Conservation (phyloP, 306 rosid genomes). For the Casuarina equisetifolia region DNA sequence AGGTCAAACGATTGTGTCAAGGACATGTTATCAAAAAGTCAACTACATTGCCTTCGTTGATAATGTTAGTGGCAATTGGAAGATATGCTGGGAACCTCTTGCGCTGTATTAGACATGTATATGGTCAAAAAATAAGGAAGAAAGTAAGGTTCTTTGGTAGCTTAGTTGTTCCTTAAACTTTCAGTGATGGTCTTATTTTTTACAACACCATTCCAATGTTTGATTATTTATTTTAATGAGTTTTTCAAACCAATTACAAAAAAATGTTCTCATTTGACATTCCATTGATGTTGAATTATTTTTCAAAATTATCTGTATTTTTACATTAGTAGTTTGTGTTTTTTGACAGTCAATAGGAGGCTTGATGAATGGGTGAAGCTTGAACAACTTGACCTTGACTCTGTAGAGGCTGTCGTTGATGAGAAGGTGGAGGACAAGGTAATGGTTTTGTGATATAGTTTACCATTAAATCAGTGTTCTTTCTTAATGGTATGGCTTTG, state of each 20-base stretch:
- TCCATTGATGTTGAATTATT: not conserved
- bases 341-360: slow-evolving; percentile 84
- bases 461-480: not conserved
- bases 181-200: not conserved
- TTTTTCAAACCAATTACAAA: not conserved
- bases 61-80: not conserved
- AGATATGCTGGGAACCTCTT: not conserved
- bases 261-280: not conserved
- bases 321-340: not conserved
- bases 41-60: not conserved
- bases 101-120: not conserved
- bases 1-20: not conserved
- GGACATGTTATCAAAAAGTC: not conserved
- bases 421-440: slow-evolving; percentile 99
- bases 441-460: slow-evolving; percentile 11
- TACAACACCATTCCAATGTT: not conserved
- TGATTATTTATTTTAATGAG: not conserved
- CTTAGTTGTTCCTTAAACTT: not conserved
- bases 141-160: not conserved
- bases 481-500: slow-evolving; percentile 6
- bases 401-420: slow-evolving; percentile 94
- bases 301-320: not conserved
- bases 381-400: slow-evolving; percentile 93
- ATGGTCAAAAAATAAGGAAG: not conserved
- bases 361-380: slow-evolving; percentile 99